These are phyloP conservation scores for Fusarium metavorans DNA, from an alignment of 2,329 filamentous ascomycete species.

Conservation along the genomic window DNA sequence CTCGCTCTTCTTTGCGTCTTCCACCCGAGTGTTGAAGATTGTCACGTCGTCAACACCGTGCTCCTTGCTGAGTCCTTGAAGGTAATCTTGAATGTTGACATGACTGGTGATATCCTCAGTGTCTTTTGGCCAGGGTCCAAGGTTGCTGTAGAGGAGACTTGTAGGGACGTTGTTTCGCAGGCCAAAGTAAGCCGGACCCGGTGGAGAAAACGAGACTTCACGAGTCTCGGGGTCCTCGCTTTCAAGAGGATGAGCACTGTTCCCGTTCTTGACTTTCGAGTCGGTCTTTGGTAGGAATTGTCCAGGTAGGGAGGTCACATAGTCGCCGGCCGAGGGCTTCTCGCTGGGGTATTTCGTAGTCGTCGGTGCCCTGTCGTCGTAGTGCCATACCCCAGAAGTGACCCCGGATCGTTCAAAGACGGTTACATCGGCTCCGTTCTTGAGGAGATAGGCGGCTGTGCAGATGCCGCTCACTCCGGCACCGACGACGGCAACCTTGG, in stretches of 20 bases:
- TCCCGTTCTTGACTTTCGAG: neutral
- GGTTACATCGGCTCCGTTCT: constrained; percentile 50
- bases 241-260: neutral
- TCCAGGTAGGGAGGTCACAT: constrained; percentile 25
- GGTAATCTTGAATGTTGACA: constrained; percentile 67
- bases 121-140: constrained; percentile 66
- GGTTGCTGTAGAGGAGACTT: constrained; percentile 57
- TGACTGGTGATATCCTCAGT: constrained; percentile 72
- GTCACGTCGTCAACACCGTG: constrained; percentile 64
- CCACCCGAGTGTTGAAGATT: constrained; percentile 70
- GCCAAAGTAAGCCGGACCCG: constrained; percentile 64
- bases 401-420: constrained; percentile 53
- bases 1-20: constrained; percentile 59
- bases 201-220: constrained; percentile 37
- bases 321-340: constrained; percentile 45
- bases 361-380: constrained; percentile 46
- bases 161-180: constrained; percentile 83
- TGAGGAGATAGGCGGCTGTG: constrained; percentile 52
- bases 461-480: constrained; percentile 56
- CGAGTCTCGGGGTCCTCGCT: neutral
- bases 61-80: constrained; percentile 67
- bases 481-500: constrained; percentile 53
- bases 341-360: constrained; percentile 50
- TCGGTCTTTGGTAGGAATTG: constrained; percentile 5
- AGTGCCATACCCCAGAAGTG: constrained; percentile 56